These are phyloP conservation scores for Cicer judaicum DNA, from an alignment of 306 rosid species.

Conservation along the genomic window DNA sequence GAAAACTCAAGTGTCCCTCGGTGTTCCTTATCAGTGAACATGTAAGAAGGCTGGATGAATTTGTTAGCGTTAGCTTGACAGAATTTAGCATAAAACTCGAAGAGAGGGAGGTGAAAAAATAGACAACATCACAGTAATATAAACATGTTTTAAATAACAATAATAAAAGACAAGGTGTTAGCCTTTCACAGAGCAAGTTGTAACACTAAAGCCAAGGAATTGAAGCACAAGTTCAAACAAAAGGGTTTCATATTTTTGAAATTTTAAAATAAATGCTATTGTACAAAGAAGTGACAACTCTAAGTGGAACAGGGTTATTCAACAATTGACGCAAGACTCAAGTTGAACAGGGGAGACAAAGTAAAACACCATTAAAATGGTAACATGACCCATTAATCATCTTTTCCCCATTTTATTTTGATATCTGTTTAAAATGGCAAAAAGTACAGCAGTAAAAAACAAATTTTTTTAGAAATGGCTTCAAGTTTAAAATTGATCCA, in stretches of 20 bases:
- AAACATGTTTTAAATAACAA: slow-evolving; percentile 25
- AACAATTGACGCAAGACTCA: slow-evolving; percentile 18
- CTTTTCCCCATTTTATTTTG: neutral
- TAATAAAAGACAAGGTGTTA: neutral
- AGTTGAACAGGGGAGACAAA: neutral
- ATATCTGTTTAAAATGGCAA: slow-evolving; percentile 15
- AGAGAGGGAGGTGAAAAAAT: slow-evolving; percentile 15
- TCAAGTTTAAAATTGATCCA: slow-evolving; percentile 20
- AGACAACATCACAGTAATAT: neutral
- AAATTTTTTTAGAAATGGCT: neutral
- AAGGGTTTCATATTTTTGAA: slow-evolving; percentile 22
- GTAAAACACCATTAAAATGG: slow-evolving; percentile 2
- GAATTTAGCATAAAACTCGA: slow-evolving; percentile 14
- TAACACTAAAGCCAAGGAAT: neutral
- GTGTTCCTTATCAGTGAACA: slow-evolving; percentile 97
- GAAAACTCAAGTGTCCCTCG: slow-evolving; percentile 92
- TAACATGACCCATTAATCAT: slow-evolving; percentile 15
- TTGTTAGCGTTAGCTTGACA: slow-evolving; percentile 36
- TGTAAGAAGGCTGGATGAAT: slow-evolving; percentile 94
- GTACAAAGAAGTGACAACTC: neutral
- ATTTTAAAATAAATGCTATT: slow-evolving; percentile 6
- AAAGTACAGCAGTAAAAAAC: neutral
- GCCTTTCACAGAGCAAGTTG: slow-evolving; percentile 18
- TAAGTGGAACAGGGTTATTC: neutral
- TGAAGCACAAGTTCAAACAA: slow-evolving; percentile 18